A percentile compares a stretch with the other conserved stretches of the same genome.
These are phyloP conservation scores for Cutaneotrichosporon cutaneum DNA, from an alignment of 1,284 basidiomycete species.

Conservation along the genomic window DNA sequence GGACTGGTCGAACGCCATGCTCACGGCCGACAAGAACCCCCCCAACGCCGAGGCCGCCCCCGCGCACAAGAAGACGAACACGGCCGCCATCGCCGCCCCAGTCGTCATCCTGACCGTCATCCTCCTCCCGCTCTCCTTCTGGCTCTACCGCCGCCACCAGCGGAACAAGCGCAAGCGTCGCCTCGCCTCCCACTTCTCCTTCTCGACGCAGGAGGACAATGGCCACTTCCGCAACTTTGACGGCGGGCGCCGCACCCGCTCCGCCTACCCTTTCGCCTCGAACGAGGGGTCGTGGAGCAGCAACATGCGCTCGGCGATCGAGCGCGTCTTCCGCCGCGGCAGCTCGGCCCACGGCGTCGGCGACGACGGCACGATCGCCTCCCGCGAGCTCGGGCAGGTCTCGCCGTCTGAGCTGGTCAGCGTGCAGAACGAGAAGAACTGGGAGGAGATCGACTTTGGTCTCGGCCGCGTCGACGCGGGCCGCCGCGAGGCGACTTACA, in stretches of 20 bases:
- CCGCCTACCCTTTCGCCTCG: conserved; percentile 35
- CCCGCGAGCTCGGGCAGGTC: conserved; percentile 33
- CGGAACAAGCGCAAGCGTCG: conserved; percentile 44
- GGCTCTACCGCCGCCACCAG: conserved; percentile 43
- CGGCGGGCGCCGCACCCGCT: conserved; percentile 29
- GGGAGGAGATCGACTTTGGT: conserved; percentile 55
- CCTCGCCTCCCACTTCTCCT: conserved; percentile 51
- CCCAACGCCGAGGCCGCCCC: conserved; percentile 11
- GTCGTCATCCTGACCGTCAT: conserved; percentile 40
- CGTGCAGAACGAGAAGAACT: conserved; percentile 33
- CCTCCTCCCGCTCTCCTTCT: conserved; percentile 38
- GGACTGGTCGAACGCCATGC: conserved; percentile 43
- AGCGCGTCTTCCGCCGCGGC: conserved; percentile 29
- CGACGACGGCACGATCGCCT: conserved; percentile 26
- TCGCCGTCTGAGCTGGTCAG: conserved; percentile 14
- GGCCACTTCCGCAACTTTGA: conserved; percentile 25
- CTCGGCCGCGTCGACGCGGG: conserved; percentile 49
- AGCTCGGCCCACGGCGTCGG: conserved; percentile 24
- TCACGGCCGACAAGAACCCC: conserved; percentile 24
- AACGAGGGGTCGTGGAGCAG: conserved; percentile 26
- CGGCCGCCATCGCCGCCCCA: conserved; percentile 46
- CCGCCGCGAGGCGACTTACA: conserved; percentile 25
- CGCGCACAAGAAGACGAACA: conserved; percentile 15
- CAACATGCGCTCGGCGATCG: conserved; percentile 23
- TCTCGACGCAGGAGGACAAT: conserved; percentile 47